These are phyloP conservation scores for Phytophthora pisi DNA, from an alignment of 352 stramenopile genomes.

Conservation along the genomic window DNA sequence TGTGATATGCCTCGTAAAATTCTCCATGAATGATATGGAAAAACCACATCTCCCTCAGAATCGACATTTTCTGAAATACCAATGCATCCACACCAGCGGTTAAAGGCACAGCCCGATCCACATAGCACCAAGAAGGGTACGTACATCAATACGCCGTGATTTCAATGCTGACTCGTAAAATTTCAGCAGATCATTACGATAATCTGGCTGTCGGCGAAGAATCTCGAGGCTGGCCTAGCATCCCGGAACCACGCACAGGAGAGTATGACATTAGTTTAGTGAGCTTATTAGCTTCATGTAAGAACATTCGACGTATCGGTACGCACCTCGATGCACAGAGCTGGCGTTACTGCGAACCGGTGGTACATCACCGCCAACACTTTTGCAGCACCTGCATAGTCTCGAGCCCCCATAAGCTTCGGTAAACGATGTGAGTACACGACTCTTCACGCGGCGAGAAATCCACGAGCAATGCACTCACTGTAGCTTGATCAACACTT, in stretches of 20 bases:
- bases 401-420: slow-evolving; percentile 70
- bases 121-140: slow-evolving; percentile 7
- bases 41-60: slow-evolving; percentile 79
- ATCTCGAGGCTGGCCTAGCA: slow-evolving; percentile 78
- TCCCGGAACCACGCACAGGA: slow-evolving; percentile 7
- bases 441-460: not conserved
- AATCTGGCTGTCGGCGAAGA: slow-evolving; percentile 57
- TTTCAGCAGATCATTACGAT: slow-evolving; percentile 53
- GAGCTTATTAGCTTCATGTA: not conserved
- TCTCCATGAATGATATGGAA: slow-evolving; percentile 73
- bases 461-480: no score
- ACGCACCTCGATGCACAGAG: slow-evolving; percentile 68
- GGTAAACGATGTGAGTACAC: not conserved
- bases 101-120: slow-evolving; percentile 3
- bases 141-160: slow-evolving; percentile 56
- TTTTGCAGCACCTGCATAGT: slow-evolving; percentile 72
- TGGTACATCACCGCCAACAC: slow-evolving; percentile 74
- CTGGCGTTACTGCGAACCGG: slow-evolving; percentile 61
- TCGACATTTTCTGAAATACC: slow-evolving; percentile 53
- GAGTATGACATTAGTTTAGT: not conserved
- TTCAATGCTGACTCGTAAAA: slow-evolving; percentile 64
- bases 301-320: not conserved
- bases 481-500: slow-evolving; percentile 11
- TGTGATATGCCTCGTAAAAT: slow-evolving; percentile 80
- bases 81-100: slow-evolving; percentile 3